Evolutionary conservation across 331 rosid species (phyloP), one percentile per base, ranked within the genome.

Genomic region (Rosa hybrid): DNA sequence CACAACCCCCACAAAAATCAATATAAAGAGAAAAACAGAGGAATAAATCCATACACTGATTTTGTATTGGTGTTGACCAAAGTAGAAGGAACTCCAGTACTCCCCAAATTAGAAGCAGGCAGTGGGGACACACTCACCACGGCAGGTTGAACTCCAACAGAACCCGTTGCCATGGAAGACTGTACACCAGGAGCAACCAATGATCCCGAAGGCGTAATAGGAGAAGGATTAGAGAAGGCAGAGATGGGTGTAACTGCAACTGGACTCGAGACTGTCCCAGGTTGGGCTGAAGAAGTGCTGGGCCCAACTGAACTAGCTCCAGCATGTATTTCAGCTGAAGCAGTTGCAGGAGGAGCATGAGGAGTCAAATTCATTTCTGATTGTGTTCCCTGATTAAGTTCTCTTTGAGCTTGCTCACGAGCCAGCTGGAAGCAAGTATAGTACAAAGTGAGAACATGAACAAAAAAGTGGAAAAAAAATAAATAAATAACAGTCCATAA

Each of bases 391-490:
- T 86, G 91, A 89, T 74, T 83, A 68, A 27, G 70, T 79, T 92
- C 89, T 86, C 87, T 90, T 81, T 90, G 92, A 69, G 98, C 98
- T 79, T 84, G 97, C 78, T 93, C 99, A 34, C 98, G 98, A 83
- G 98, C 99, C 90, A 92, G 76, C 99, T 96, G 88, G 77, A 83
- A 41, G 83, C 80, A 83, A 81, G 81, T 78, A 72, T 62, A 78
- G 65, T 21, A 68, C 73, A 75, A 38, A 78, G 51, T 82, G 78
- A 81, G 72, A 20, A 50, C 34, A 74, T 27, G 34, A 17, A 39
- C 1, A 48, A n/a, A 50, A 16, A 72, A 4, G 13, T n/a, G 30
- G 4, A 7, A 11, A 1, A 1, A 54, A 45, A 45, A 45, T 45
- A 8, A 9, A 50, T 49, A 62, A 70, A 56, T 9, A 46, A 72